Base-by-base conservation (phyloP, 2,329 filamentous ascomycete species). In the Ophiostoma sp. region DNA sequence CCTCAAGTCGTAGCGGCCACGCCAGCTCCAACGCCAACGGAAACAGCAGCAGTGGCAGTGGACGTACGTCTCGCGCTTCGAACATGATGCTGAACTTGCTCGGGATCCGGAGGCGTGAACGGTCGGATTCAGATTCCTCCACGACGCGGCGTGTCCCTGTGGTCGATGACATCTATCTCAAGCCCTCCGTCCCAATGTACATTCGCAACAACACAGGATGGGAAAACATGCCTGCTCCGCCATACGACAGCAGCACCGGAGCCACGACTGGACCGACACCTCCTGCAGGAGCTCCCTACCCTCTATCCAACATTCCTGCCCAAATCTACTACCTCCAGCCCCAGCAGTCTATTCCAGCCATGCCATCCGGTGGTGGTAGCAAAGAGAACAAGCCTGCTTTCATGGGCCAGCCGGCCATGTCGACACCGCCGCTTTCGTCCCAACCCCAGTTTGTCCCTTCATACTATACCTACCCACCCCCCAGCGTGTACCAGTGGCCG, bases 291-390 rank as follows among this genome's bases (percentile, higher is more conserved):
- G 61, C 64, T 17, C 50, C 68, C 0, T 76, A 75, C 25, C 17
- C 75, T 3, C 31, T 75, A 15, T 64, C 75, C 12, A 76, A 76
- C 42, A 71, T 75, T 11, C 75, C 75, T 2, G 72, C 74, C 0
- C 72, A 75, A 0, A 39, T 75, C 5, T 76, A 75, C 45, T 28
- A 74, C 1, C 31, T 76, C 22, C 75, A 76, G 33, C 73, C 75
- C 0, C 75, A 73, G 45, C 75, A 68, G 72, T 4, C 66, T 0
- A 8, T 55, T 0, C 22, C 45, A 1, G n/a, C 64, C 17, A 61
- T 61, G 57, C 50, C n/a, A 9, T 6, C 50, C 9, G 50, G 19
- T 0, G 17, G 11, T 9, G 42, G 17, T 1, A 39, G 31, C 31
- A 57, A 57, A 5, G 52, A 61, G 22, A 71, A 33, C 36, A n/a